Base-by-base conservation (phyloP, 1,139 yeast species). In the Chernovozyma sophiae-reginae region DNA sequence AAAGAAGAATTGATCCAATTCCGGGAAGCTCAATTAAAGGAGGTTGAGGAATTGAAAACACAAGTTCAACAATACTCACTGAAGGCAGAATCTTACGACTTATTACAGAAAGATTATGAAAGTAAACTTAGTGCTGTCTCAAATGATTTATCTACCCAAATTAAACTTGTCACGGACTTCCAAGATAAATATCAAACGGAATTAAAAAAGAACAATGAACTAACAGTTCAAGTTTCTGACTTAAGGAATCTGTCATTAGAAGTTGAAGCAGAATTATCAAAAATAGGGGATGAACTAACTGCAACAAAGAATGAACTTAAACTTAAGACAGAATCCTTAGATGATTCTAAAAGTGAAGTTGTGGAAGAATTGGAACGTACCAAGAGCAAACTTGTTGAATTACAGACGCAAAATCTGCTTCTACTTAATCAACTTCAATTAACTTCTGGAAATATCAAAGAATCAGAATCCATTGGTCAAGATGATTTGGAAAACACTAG, bases 351-450 rank as follows among this genome's bases (percentile, higher is more conserved):
- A 33, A 46, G 46, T 4, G 40, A 65, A 2, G 57, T 77, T 25
- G 81, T 79, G 44, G 79, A 76, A 28, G 82, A 83, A 41, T 53
- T 83, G 35, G 66, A 65, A 11, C 52, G 58, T 17, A 62, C 75
- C 8, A 68, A 67, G 24, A 49, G 62, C 1, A 72, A 79, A 44
- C 53, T 76, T 22, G 67, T 73, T 20, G 92, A 83, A 39, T 58
- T 85, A 33, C 65, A 75, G 23, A 68, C 76, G 17, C 95, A 86
- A 52, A 85, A 86, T 52, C 66, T 74, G 34, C 65, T 86, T 11
- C 63, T 86, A 24, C 73, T 83, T 48, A 81, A 79, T 45, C 95
- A 86, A 55, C 60, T 87, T 28, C 95, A 86, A 43, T 52, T 68
- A 34, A 27, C 44, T 8, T 30, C 43, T 5, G 26, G 30, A 43